Evolutionary conservation across 2,329 filamentous ascomycete species (phyloP), one percentile per base, ranked within the genome.

Genomic region (Hypoxylon sp.): DNA sequence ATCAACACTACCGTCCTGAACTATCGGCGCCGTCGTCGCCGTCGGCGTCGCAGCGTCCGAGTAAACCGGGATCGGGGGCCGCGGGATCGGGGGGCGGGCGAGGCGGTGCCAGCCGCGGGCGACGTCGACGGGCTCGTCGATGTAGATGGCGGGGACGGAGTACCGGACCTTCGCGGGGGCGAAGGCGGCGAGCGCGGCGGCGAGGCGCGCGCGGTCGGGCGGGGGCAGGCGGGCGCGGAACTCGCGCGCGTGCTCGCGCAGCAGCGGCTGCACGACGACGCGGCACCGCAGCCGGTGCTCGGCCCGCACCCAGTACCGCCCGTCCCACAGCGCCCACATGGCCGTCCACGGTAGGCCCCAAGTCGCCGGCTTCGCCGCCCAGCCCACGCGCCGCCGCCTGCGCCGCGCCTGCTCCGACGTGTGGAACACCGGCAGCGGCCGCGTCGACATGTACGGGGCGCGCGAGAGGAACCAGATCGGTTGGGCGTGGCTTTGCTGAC

Each of bases 231-330:
- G 74, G 35, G 77, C 77, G 15, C 81, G 78, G 60, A 86, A 85
- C 0, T 72, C 60, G 62, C 82, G 81, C 35, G 77, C 75, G 57
- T 81, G 72, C 27, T 75, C 74, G 1, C 67, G 62, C 2, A 74
- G 69, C 63, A 83, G 81, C 0, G 83, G 83, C 27, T 75, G 75
- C 2, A 86, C 60, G 15, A 74, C 68, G 13, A 83, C 72, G 11
- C 70, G 69, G 46, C 74, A 74, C 2, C 77, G 77, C 5, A 79
- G 71, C 4, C 78, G 77, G 42, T 77, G 73, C 17, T 72, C 71
- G 8, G 85, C 52, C 13, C 79, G 76, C 13, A 88, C 72, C 86
- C 86, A 89, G 71, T 81, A 88, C 2, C 86, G 82, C 0, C 84
- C 82, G 69, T 89, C 86, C 74, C 80, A 89, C 50, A 82, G 69